These are phyloP conservation scores for Pittosporum tobira DNA, from an alignment of 129 eudicot genomes.

Conservation along the genomic window DNA sequence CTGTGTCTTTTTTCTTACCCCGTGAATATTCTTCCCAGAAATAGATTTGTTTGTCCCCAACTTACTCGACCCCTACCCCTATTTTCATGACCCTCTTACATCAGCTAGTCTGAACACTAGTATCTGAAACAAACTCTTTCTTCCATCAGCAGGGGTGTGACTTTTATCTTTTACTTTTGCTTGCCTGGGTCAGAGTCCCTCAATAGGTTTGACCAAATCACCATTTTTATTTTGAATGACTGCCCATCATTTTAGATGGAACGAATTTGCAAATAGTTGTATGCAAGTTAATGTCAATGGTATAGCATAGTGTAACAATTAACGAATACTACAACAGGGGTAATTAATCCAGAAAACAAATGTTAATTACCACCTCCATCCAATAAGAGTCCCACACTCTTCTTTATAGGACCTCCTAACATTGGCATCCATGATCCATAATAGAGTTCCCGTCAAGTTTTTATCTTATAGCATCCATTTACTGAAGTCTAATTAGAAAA, in stretches of 20 bases:
- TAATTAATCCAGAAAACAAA: background rate
- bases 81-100: too few relatives aligned
- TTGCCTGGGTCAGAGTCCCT: slow-evolving; percentile 28
- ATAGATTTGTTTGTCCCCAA: slow-evolving; percentile 19
- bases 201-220: slow-evolving; percentile 70
- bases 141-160: slow-evolving; percentile 38
- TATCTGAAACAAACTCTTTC: slow-evolving; percentile 37
- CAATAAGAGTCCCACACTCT: too few relatives aligned
- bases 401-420: too few relatives aligned
- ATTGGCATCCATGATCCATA: too few relatives aligned
- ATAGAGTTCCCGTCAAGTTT: too few relatives aligned
- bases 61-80: too few relatives aligned
- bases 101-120: slow-evolving; percentile 40
- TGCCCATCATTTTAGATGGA: slow-evolving; percentile 30
- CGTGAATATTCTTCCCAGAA: slow-evolving; percentile 5
- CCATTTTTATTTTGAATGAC: slow-evolving; percentile 17
- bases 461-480: background rate
- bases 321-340: too few relatives aligned
- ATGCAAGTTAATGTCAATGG: background rate
- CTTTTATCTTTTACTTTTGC: slow-evolving; percentile 48
- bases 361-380: background rate
- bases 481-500: too few relatives aligned
- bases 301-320: background rate
- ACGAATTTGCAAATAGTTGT: slow-evolving; percentile 3
- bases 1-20: slow-evolving; percentile 19